Evolutionary conservation across 345 rosid species (phyloP).

Genomic region (Eucalyptus paniculata): DNA sequence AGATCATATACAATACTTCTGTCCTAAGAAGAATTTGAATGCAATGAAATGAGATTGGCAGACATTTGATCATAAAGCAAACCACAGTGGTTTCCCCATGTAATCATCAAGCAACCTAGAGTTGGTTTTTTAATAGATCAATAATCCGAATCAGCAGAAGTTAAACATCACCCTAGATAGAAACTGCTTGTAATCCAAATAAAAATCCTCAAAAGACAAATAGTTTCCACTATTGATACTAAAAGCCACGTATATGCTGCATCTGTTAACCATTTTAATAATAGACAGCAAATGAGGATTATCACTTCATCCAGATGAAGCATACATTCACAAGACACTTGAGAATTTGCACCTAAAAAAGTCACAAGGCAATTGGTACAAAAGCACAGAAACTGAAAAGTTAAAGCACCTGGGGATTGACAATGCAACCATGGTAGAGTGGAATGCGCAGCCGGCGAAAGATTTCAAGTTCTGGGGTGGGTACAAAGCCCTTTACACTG

Average conservation of each 20-base stretch:
- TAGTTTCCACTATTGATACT: neutral
- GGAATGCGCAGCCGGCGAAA: constrained; percentile 90
- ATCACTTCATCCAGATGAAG: neutral
- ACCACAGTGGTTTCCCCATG: neutral
- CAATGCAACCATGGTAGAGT: constrained; percentile 95
- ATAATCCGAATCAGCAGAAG: neutral
- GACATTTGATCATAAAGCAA: neutral
- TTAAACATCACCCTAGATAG: neutral
- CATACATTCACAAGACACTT: neutral
- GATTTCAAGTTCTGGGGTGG: constrained; percentile 78
- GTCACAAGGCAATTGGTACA: neutral
- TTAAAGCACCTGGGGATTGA: constrained; percentile 67
- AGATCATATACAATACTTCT: neutral
- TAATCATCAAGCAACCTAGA: neutral
- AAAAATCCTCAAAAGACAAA: neutral
- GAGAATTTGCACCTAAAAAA: neutral
- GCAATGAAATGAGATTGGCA: neutral
- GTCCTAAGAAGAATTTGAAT: fast-evolving
- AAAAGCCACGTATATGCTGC: neutral
- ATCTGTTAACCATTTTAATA: neutral
- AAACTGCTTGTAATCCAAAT: neutral
- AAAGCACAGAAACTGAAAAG: neutral
- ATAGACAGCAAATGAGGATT: neutral
- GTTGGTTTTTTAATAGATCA: neutral
- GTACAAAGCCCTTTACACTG: constrained; percentile 93